A percentile compares a stretch with the other conserved stretches of the same genome.
These are phyloP conservation scores for Thraustochytrium sp. DNA, from an alignment of 352 stramenopile genomes.

Conservation along the genomic window DNA sequence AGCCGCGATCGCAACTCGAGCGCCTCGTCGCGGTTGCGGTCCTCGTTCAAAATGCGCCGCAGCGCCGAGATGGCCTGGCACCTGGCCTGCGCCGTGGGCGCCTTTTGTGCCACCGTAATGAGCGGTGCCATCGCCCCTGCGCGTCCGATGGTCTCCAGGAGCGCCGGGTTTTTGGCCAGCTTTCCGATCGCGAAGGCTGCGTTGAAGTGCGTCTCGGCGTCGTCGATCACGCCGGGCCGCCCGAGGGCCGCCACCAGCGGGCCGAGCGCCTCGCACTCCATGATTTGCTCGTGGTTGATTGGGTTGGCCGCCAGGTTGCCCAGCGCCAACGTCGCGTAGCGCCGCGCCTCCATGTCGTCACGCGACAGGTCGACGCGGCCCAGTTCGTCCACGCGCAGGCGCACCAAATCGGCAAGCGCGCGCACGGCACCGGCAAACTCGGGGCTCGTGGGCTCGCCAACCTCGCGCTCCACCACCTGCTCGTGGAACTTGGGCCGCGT, in stretches of 20 bases:
- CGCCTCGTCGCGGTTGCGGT: slow-evolving; percentile 66
- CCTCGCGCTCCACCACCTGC: slow-evolving; percentile 61
- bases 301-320: slow-evolving; percentile 69
- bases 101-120: slow-evolving; percentile 35
- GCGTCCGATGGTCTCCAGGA: slow-evolving; percentile 47
- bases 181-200: slow-evolving; percentile 85
- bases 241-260: slow-evolving; percentile 67
- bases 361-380: slow-evolving; percentile 41
- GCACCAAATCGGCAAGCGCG: slow-evolving; percentile 48
- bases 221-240: slow-evolving; percentile 57
- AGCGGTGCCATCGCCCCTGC: slow-evolving; percentile 50
- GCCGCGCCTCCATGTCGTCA: slow-evolving; percentile 58
- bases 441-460: slow-evolving; percentile 59
- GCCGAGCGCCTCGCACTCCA: slow-evolving; percentile 46
- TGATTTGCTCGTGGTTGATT: slow-evolving; percentile 12
- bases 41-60: slow-evolving; percentile 68
- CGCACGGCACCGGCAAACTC: slow-evolving; percentile 54
- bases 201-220: slow-evolving; percentile 85
- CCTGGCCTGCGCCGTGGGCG: slow-evolving; percentile 60
- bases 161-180: slow-evolving; percentile 66
- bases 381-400: slow-evolving; percentile 46
- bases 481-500: slow-evolving; percentile 71
- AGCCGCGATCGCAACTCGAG: neutral
- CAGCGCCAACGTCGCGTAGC: slow-evolving; percentile 72
- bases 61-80: slow-evolving; percentile 83